Conservation (phyloP, 169 alveolate genomes). For the Amoebophrya sp. region DNA sequence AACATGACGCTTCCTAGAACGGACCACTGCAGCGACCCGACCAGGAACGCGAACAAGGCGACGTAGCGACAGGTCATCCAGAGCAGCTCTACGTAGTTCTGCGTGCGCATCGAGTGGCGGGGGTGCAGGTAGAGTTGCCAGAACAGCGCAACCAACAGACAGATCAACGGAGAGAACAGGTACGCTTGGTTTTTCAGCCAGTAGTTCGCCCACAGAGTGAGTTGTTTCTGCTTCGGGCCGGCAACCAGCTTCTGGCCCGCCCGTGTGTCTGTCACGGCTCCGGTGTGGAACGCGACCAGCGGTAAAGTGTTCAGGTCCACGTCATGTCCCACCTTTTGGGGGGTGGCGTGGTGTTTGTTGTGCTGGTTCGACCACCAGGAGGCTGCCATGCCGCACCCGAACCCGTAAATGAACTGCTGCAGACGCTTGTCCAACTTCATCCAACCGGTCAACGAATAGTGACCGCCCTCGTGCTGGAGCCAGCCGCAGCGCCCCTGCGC, state of each 20-base stretch:
- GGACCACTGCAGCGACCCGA: too few relatives aligned
- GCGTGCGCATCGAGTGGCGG: neutral
- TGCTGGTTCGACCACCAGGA: conserved; percentile 34
- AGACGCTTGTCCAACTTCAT: neutral
- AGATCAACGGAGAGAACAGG: conserved; percentile 23
- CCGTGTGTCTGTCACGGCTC: neutral
- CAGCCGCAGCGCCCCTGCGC: conserved; percentile 38
- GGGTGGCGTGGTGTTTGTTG: conserved; percentile 41
- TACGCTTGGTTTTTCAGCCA: neutral
- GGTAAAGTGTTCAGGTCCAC: conserved; percentile 36
- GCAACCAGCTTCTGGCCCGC: neutral
- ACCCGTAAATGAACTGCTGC: neutral
- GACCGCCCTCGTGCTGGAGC: conserved; percentile 41
- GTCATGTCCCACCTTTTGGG: conserved; percentile 33
- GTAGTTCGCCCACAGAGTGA: neutral
- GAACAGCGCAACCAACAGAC: conserved; percentile 26
- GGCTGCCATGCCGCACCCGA: conserved; percentile 31
- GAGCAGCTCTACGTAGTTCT: neutral
- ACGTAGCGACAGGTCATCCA: neutral
- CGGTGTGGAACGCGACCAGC: conserved; percentile 35
- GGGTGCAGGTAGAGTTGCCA: conserved; percentile 43
- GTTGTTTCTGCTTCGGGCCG: too few relatives aligned
- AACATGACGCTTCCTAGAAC: too few relatives aligned
- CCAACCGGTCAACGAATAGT: conserved; percentile 28
- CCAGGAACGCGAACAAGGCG: too few relatives aligned